These are phyloP conservation scores for Misopates orontium DNA, from an alignment of 257 asterid genomes.

Conservation along the genomic window DNA sequence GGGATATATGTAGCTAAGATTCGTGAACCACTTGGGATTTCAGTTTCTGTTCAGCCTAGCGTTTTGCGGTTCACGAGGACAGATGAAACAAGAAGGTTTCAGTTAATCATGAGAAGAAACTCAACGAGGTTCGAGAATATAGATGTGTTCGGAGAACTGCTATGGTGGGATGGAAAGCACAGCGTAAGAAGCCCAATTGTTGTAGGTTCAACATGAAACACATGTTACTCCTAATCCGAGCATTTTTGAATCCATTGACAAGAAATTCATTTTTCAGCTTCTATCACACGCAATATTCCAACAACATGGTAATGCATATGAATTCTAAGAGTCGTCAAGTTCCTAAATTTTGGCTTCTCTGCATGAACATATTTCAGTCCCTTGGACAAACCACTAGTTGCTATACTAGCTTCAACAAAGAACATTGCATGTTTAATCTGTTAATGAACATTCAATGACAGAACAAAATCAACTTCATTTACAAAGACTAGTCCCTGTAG, in stretches of 20 bases:
- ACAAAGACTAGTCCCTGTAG: too few relatives aligned
- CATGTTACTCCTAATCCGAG: neutral
- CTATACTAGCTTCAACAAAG: too few relatives aligned
- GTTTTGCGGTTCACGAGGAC: slow-evolving; percentile 22
- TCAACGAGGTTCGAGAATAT: neutral
- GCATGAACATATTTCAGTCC: too few relatives aligned
- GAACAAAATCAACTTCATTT: too few relatives aligned
- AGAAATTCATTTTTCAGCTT: neutral
- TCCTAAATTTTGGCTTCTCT: neutral
- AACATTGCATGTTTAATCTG: too few relatives aligned
- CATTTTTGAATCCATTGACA: too few relatives aligned
- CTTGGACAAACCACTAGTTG: too few relatives aligned
- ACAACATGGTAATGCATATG: neutral
- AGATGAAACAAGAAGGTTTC: slow-evolving; percentile 31
- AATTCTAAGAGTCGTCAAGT: neutral
- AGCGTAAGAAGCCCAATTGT: slow-evolving; percentile 29
- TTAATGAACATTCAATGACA: too few relatives aligned
- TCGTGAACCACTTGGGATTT: slow-evolving; percentile 24
- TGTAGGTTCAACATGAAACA: neutral
- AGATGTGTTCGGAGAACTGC: slow-evolving; percentile 19
- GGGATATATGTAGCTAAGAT: slow-evolving; percentile 28
- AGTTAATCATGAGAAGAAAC: slow-evolving; percentile 14
- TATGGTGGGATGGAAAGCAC: slow-evolving; percentile 34
- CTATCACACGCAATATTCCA: too few relatives aligned
- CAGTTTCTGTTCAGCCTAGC: slow-evolving; percentile 23